These are phyloP conservation scores for Periglandula ipomoeae DNA, from an alignment of 2,329 filamentous ascomycete genomes.

Conservation along the genomic window DNA sequence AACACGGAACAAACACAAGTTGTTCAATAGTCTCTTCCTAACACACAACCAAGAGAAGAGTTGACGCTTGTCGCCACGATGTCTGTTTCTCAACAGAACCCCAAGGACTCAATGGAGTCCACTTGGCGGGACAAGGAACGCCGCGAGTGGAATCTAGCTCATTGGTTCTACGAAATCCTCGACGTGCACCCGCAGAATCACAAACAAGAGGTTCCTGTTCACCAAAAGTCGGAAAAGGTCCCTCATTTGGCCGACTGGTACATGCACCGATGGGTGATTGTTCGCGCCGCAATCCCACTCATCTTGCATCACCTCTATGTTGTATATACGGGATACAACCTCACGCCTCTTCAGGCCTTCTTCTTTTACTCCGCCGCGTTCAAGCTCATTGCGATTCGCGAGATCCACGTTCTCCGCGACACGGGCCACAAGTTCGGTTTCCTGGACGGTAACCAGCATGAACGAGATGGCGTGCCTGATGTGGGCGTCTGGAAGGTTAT, in stretches of 20 bases:
- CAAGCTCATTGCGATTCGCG: constrained; percentile 21
- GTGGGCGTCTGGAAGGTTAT: constrained; percentile 16
- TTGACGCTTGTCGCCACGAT: not conserved
- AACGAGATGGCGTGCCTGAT: constrained; percentile 25
- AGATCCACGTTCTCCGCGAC: constrained; percentile 20
- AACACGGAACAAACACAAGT: not conserved
- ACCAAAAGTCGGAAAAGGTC: constrained; percentile 23
- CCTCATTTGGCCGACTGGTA: constrained; percentile 20
- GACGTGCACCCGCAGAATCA: constrained; percentile 11
- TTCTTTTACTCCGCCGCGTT: constrained; percentile 21
- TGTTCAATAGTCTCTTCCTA: not conserved
- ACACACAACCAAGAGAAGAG: not conserved
- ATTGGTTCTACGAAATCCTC: constrained; percentile 12
- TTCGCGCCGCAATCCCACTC: constrained; percentile 8
- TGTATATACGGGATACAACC: constrained; percentile 15
- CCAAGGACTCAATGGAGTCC: constrained; percentile 15
- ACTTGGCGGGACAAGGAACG: constrained; percentile 13
- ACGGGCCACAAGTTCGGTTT: constrained; percentile 22
- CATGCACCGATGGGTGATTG: constrained; percentile 22
- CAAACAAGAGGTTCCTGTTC: constrained; percentile 16
- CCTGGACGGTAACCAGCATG: constrained; percentile 20
- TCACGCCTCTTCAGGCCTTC: constrained; percentile 5
- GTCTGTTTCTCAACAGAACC: constrained; percentile 6
- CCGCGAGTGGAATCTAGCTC: constrained; percentile 11
- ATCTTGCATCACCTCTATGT: constrained; percentile 15